Conservation (phyloP, 805 yeast genomes). For the Phaffomyces thermotolerans region DNA sequence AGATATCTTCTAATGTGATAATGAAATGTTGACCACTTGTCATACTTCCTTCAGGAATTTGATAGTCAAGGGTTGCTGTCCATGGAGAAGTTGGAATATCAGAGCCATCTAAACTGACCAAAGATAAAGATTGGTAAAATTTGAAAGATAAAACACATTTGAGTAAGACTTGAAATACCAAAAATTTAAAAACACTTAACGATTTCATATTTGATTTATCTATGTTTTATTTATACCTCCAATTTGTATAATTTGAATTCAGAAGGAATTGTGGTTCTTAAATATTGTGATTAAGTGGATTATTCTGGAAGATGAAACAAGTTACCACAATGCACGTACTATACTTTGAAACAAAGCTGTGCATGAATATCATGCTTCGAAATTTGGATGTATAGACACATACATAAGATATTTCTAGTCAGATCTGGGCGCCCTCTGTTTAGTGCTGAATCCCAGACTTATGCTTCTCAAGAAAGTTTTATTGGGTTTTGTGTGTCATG, state of each 20-base stretch:
- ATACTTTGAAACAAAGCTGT: too few relatives aligned
- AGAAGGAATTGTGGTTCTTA: background rate
- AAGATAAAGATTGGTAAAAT: constrained; percentile 5
- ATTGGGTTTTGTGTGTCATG: too few relatives aligned
- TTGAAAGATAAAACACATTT: constrained; percentile 1
- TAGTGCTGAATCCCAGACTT: too few relatives aligned
- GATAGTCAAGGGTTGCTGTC: constrained; percentile 26
- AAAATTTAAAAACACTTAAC: background rate
- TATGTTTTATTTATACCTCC: background rate
- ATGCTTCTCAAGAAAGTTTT: too few relatives aligned
- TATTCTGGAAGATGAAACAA: too few relatives aligned
- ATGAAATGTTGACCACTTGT: constrained; percentile 15
- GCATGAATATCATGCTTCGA: too few relatives aligned
- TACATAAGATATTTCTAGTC: too few relatives aligned
- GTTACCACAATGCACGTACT: too few relatives aligned
- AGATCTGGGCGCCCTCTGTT: too few relatives aligned
- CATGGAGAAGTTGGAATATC: constrained; percentile 27
- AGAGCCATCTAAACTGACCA: constrained; percentile 6
- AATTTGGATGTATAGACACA: too few relatives aligned
- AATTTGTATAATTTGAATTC: background rate
- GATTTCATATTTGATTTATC: background rate
- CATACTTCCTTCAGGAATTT: constrained; percentile 20
- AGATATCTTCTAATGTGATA: constrained; percentile 25
- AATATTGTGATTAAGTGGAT: too few relatives aligned
- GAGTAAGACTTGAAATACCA: background rate